Conservation (phyloP, 257 asterid genomes). For the Lantana camara region DNA sequence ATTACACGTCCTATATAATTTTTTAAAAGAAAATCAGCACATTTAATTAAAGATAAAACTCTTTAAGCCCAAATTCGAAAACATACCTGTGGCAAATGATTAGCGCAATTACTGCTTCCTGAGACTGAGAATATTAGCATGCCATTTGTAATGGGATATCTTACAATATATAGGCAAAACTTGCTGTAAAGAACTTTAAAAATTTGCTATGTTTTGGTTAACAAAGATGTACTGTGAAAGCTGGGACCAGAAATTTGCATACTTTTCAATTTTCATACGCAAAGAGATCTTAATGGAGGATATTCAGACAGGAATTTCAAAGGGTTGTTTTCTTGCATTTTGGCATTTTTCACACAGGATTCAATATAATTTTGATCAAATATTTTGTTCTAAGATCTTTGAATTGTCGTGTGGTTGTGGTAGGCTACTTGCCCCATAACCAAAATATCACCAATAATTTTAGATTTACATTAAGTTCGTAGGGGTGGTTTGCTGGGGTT, state of each 20-base stretch:
- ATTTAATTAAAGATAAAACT: not conserved
- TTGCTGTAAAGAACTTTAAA: slow-evolving; percentile 24
- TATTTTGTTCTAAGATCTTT: slow-evolving; percentile 22
- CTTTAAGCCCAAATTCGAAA: not conserved
- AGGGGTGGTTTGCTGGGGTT: slow-evolving; percentile 67
- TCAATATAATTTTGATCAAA: slow-evolving; percentile 8
- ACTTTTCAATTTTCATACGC: slow-evolving; percentile 24
- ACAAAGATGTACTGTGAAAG: slow-evolving; percentile 60
- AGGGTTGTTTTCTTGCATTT: slow-evolving; percentile 7
- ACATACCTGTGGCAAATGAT: slow-evolving; percentile 18
- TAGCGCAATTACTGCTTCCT: not conserved
- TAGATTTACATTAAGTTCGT: slow-evolving; percentile 2
- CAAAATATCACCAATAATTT: slow-evolving; percentile 37
- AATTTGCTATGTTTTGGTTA: slow-evolving; percentile 57
- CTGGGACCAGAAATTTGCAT: slow-evolving; percentile 39
- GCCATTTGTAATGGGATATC: slow-evolving; percentile 18
- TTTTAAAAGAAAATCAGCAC: not conserved
- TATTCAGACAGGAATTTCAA: slow-evolving; percentile 13
- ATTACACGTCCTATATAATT: not conserved
- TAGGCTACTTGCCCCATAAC: slow-evolving; percentile 74
- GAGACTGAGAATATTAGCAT: slow-evolving; percentile 17
- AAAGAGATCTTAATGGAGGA: slow-evolving; percentile 22
- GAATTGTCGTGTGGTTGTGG: slow-evolving; percentile 52
- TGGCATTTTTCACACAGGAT: too few relatives aligned
- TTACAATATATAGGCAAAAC: slow-evolving; percentile 39